Base-by-base conservation (phyloP, 2,329 filamentous ascomycete genomes). In the Nannizzia gypsea region DNA sequence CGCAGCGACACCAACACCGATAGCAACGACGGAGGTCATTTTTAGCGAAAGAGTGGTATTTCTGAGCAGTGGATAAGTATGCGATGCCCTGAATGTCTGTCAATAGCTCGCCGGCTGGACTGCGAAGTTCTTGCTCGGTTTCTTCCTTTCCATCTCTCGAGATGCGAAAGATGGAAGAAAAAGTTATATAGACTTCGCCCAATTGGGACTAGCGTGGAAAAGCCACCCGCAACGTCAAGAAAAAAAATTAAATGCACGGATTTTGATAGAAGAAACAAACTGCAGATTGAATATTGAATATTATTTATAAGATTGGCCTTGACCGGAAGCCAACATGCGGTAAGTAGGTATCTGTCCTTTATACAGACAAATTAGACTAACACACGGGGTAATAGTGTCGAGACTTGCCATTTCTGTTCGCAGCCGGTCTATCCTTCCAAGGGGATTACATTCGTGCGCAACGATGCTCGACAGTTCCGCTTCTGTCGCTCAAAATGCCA, bases 361-460 rank as follows among this genome's bases (percentile, higher is more conserved):
- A 28, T 15, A 31, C 8, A 38, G 22, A 58, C 28, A 55, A 11
- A 8, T 34, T 34, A 48, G 28, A 44, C 34, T 58, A 55, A 57
- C 34, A n/a, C 40, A 56, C n/a, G n/a, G 31, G 31, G 28, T 1
- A 13, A 15, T 60, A 26, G 36, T 15, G n/a, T 75, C 64, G 84
- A 87, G 72, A 85, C 81, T 55, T 88, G 85, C 73, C 85, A 86
- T 71, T 87, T 88, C 74, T 88, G 86, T 73, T 86, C 83, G 64
- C 80, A 81, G 68, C 86, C 86, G 56, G 80, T 80, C 70, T 87
- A 86, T 72, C 84, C 84, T 34, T 78, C 78, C 65, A 84, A 83
- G 72, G 78, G 82, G 62, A 88, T 87, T 65, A 85, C 83, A 64
- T 87, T 87, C 68, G 80, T 85, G 65, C 81, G 81, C 70, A 84